Conservation (phyloP, 176 grass and related monocot genomes). For the Hyparrhenia diplandra region DNA sequence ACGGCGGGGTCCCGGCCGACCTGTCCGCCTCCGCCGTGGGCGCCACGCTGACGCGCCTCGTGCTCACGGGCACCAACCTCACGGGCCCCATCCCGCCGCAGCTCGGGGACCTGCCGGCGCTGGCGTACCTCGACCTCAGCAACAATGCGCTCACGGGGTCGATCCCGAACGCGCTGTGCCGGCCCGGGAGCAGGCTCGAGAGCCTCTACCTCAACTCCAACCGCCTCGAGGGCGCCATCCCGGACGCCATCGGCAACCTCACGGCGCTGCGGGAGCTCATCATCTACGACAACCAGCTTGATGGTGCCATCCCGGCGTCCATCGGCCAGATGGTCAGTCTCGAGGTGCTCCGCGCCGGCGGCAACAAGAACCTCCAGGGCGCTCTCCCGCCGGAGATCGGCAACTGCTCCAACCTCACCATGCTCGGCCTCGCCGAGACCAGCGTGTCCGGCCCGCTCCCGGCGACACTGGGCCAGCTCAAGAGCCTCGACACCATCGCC, state of each 20-base stretch:
- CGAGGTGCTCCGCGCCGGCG: slow-evolving; percentile 55
- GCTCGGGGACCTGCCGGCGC: slow-evolving; percentile 43
- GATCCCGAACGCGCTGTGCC: slow-evolving; percentile 53
- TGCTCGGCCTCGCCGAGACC: slow-evolving; percentile 81
- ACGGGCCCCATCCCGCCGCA: slow-evolving; percentile 56
- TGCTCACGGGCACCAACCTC: slow-evolving; percentile 68
- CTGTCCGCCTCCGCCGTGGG: slow-evolving; percentile 34
- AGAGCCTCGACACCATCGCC: slow-evolving; percentile 61
- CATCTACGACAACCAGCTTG: slow-evolving; percentile 84
- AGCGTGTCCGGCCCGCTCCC: slow-evolving; percentile 67
- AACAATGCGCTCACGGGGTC: slow-evolving; percentile 68
- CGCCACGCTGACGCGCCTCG: slow-evolving; percentile 47
- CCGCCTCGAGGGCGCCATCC: slow-evolving; percentile 60
- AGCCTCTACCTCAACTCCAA: slow-evolving; percentile 63
- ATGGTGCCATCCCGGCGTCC: slow-evolving; percentile 53
- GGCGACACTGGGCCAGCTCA: slow-evolving; percentile 44
- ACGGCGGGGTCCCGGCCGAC: slow-evolving; percentile 47
- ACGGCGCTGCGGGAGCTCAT: slow-evolving; percentile 52
- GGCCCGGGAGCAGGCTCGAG: slow-evolving; percentile 55
- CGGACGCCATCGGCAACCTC: slow-evolving; percentile 53
- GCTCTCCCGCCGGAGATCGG: slow-evolving; percentile 57
- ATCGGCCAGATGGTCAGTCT: slow-evolving; percentile 48
- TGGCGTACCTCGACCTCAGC: slow-evolving; percentile 71
- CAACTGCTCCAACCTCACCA: slow-evolving; percentile 51
- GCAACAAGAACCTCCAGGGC: slow-evolving; percentile 76